Evolutionary conservation across 2,329 filamentous ascomycete genomes (phyloP), one percentile per base, ranked within the genome.

Genomic region (Hortaea werneckii): DNA sequence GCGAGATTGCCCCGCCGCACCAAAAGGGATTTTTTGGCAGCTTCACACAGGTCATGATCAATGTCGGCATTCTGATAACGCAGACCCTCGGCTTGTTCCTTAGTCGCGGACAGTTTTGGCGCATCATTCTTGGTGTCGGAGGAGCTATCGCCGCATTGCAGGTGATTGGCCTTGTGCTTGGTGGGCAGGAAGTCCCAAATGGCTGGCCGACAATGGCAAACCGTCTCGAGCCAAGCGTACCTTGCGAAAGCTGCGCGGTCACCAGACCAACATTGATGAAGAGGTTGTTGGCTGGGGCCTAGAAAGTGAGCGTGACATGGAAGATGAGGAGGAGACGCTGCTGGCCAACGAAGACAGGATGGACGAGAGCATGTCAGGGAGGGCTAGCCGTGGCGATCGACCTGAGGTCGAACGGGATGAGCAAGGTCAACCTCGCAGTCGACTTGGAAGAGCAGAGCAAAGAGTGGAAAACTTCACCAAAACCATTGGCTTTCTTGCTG

Each of bases 21-120:
- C 56, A 61, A 51, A 64, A 62, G 49, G 64, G 64, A n/a, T 79
- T 94, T 51, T 96, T 95, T 56, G 79, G 79, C 8, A 72, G 75
- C 32, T 83, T 94, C 66, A 96, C 92, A 0, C 90, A 98, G 63
- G 82, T 96, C 59, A 89, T 88, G 66, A 89, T 89, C 71, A 96
- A 96, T 59, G 50, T 63, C 26, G 92, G 92, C 46, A 95, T 98
- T 44, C 68, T 98, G 38, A 68, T 80, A 27, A 83, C 89, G 0
- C 92, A 96, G 65, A 75, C 82, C 0, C 69, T 96, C 32, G 92
- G 92, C 0, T 92, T 85, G 60, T 95, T 95, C 64, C 62, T 95
- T 46, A 95, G 88, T 68, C 76, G 82, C 57, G 87, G 78, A 5
- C 78, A 75, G 28, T 74, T 83, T 30, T 98, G 92, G 92, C 76